These are phyloP conservation scores for Sugiyamaella chiloensis DNA, from an alignment of 805 yeast species.

Conservation along the genomic window DNA sequence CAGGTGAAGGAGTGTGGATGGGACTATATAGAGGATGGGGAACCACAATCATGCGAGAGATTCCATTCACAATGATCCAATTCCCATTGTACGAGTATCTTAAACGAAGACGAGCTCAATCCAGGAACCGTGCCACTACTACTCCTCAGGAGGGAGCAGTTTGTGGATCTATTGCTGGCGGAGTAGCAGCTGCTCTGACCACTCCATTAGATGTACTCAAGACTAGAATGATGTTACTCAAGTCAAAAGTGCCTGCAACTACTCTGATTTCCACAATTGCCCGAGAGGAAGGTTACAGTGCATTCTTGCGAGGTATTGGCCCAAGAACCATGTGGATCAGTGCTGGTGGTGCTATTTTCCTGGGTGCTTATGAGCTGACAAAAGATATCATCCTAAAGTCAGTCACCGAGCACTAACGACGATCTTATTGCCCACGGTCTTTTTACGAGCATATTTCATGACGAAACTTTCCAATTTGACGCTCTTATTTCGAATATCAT, in stretches of 20 bases:
- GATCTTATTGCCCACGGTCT: constrained; percentile 42
- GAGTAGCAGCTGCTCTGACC: constrained; percentile 89
- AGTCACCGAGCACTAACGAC: constrained; percentile 33
- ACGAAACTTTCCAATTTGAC: constrained; percentile 56
- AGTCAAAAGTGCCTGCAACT: constrained; percentile 45
- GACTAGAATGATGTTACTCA: constrained; percentile 82
- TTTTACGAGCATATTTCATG: constrained; percentile 59
- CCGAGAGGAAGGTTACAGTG: constrained; percentile 69
- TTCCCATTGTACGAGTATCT: constrained; percentile 89
- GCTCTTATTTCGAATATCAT: constrained; percentile 53
- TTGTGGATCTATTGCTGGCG: constrained; percentile 93
- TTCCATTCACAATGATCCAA: constrained; percentile 94
- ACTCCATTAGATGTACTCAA: constrained; percentile 94
- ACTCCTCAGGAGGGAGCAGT: constrained; percentile 77
- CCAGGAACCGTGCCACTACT: constrained; percentile 40
- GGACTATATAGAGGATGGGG: constrained; percentile 93
- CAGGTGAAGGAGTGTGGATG: constrained; percentile 72
- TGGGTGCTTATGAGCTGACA: constrained; percentile 82
- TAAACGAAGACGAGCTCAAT: constrained; percentile 53
- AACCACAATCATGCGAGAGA: constrained; percentile 89
- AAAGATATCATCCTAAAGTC: constrained; percentile 16
- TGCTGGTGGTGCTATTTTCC: constrained; percentile 96
- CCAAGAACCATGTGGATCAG: constrained; percentile 98
- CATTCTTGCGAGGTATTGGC: constrained; percentile 81
- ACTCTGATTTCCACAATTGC: constrained; percentile 50